Conservation (phyloP, 371 early-diverging fungal species). For the Zopfochytrium polystomum region DNA sequence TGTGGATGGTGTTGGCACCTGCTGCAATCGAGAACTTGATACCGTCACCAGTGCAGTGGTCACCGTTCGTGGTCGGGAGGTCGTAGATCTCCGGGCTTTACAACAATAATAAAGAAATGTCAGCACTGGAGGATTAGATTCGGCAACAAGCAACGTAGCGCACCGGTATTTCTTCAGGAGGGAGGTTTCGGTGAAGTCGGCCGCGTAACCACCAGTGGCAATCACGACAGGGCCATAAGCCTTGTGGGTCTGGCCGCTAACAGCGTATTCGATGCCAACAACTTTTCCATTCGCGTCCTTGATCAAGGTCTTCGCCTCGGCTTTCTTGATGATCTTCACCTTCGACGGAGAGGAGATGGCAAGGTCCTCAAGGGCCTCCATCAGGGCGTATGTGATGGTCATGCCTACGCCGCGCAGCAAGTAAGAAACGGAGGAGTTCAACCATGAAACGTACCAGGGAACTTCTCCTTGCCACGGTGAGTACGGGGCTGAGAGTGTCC, state of each 20-base stretch:
- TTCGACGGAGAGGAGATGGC: constrained; percentile 66
- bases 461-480: constrained; percentile 91
- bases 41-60: constrained; percentile 94
- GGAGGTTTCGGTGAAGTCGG: constrained; percentile 49
- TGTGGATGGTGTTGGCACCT: constrained; percentile 85
- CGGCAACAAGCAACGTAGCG: too few species aligned
- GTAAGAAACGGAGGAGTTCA: too few species aligned
- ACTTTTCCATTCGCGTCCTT: constrained; percentile 46
- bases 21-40: constrained; percentile 80
- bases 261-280: constrained; percentile 76
- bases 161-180: constrained; percentile 52
- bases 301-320: constrained; percentile 57
- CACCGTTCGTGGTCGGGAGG: constrained; percentile 89
- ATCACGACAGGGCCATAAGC: constrained; percentile 77
- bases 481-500: constrained; percentile 80
- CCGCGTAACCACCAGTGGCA: constrained; percentile 86
- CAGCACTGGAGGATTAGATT: too few species aligned
- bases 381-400: constrained; percentile 92
- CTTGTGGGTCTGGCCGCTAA: constrained; percentile 56
- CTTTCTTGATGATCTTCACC: constrained; percentile 75
- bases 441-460: too few species aligned
- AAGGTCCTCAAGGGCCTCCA: constrained; percentile 80
- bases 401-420: too few species aligned
- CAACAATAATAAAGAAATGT: too few species aligned
- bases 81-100: constrained; percentile 65